Conservation (phyloP, 805 yeast species). For the Ogataea angusta region DNA sequence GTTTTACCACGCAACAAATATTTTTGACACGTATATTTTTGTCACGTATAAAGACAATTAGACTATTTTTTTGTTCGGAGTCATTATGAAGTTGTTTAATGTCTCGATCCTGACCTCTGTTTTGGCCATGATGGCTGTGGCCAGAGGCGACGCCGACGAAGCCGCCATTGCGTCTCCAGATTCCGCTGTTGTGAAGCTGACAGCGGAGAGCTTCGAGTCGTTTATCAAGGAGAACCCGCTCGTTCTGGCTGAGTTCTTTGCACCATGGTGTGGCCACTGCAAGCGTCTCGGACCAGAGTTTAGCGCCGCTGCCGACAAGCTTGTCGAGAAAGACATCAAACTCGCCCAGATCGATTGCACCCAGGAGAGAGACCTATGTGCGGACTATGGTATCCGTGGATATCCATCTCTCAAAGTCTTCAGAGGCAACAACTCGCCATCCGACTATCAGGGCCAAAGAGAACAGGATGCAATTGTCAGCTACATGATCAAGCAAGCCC, state of each 20-base stretch:
- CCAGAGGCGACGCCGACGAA: constrained; percentile 35
- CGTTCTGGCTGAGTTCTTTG: constrained; percentile 83
- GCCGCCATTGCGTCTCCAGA: constrained; percentile 75
- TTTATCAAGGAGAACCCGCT: constrained; percentile 71
- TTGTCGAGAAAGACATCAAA: constrained; percentile 59
- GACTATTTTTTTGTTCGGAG: not conserved
- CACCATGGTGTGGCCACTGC: constrained; percentile 99
- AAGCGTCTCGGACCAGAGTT: constrained; percentile 82
- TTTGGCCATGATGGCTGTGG: constrained; percentile 35
- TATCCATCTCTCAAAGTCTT: constrained; percentile 82
- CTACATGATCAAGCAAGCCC: constrained; percentile 76
- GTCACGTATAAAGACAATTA: constrained; percentile 1
- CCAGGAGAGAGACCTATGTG: constrained; percentile 69
- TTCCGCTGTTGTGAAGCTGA: constrained; percentile 82
- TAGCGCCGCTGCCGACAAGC: constrained; percentile 63
- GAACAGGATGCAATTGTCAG: constrained; percentile 70
- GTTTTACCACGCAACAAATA: constrained; percentile 3
- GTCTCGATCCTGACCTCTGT: constrained; percentile 38
- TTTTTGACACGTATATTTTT: not conserved
- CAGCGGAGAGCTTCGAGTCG: constrained; percentile 58
- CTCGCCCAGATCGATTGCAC: constrained; percentile 87
- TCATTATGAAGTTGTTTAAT: constrained; percentile 39
- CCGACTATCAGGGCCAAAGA: constrained; percentile 84
- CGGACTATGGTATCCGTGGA: constrained; percentile 65
- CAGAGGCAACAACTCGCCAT: constrained; percentile 47